These are phyloP conservation scores for Massariosphaeria phaeospora DNA, from an alignment of 495 filamentous ascomycete genomes.

Conservation along the genomic window DNA sequence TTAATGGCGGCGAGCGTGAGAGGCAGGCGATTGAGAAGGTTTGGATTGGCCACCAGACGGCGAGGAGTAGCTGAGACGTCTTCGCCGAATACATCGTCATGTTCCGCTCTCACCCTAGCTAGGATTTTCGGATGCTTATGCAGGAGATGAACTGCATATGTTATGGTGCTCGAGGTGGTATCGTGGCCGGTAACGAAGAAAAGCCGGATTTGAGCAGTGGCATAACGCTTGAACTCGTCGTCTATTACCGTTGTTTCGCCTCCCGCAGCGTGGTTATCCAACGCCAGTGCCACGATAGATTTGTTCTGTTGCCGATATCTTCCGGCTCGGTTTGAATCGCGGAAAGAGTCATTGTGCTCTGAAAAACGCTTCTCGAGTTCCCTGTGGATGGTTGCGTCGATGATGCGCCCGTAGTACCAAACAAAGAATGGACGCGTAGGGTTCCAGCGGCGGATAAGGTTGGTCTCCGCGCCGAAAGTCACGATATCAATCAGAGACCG, in stretches of 20 bases:
- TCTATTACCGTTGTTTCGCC: background rate
- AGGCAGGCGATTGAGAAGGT: constrained; percentile 10
- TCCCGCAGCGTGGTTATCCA: background rate
- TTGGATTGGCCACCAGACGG: constrained; percentile 2
- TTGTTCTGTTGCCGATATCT: background rate
- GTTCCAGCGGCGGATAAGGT: background rate
- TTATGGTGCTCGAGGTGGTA: constrained; percentile 43
- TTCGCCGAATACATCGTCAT: constrained; percentile 8
- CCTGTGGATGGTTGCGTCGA: background rate
- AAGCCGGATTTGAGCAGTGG: constrained; percentile 5
- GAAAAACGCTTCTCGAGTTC: background rate
- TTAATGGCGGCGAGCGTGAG: constrained; percentile 23
- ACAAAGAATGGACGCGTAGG: background rate
- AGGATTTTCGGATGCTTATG: constrained; percentile 41
- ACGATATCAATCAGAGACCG: background rate
- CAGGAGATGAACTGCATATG: constrained; percentile 47
- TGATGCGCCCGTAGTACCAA: background rate
- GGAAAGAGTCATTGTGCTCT: background rate
- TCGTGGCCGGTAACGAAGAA: constrained; percentile 51
- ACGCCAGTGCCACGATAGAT: background rate
- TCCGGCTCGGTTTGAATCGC: too few species aligned
- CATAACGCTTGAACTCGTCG: background rate
- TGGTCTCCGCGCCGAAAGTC: background rate
- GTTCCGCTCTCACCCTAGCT: constrained; percentile 1
- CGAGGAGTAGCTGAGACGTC: background rate